A percentile compares a stretch with the other conserved stretches of the same genome.
Conservation (phyloP, 306 rosid genomes). For the Cicer pinnatifidum region DNA sequence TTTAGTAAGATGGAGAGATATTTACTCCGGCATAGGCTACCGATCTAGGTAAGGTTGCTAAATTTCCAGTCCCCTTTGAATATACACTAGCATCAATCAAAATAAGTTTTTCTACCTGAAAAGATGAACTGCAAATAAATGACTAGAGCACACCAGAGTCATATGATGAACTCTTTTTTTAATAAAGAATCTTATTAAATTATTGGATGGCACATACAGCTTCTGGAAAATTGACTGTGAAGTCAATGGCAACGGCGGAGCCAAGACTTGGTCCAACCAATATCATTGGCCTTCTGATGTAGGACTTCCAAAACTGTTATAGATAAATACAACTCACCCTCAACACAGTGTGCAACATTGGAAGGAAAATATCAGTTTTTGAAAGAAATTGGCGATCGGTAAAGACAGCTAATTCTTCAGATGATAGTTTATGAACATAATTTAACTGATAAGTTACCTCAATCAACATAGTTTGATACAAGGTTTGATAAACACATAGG, state of each 20-base stretch:
- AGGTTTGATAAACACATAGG: constrained; percentile 10
- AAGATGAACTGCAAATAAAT: constrained; percentile 48
- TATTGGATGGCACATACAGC: constrained; percentile 64
- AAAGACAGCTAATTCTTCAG: constrained; percentile 28
- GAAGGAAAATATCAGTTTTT: constrained; percentile 21
- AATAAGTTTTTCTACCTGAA: constrained; percentile 90
- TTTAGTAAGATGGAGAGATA: constrained; percentile 36
- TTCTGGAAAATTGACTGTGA: constrained; percentile 83
- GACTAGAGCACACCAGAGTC: constrained; percentile 38
- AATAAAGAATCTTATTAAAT: constrained; percentile 1
- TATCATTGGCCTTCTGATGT: constrained; percentile 80
- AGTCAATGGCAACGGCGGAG: constrained; percentile 95
- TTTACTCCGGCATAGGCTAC: constrained; percentile 86
- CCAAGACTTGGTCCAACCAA: constrained; percentile 98
- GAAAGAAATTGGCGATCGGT: constrained; percentile 24
- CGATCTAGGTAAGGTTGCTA: constrained; percentile 67
- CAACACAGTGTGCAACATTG: constrained; percentile 39
- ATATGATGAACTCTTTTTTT: constrained; percentile 5
- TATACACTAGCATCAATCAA: constrained; percentile 94
- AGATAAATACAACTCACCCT: constrained; percentile 38
- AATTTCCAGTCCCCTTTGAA: constrained; percentile 76
- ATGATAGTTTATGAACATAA: constrained; percentile 32
- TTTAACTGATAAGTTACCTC: constrained; percentile 12
- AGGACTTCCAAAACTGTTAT: constrained; percentile 82
- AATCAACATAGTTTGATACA: constrained; percentile 22